phyloP scores from a whole-genome alignment of 371 early-diverging fungal species.

The Basidiobolus meristosporus region DNA sequence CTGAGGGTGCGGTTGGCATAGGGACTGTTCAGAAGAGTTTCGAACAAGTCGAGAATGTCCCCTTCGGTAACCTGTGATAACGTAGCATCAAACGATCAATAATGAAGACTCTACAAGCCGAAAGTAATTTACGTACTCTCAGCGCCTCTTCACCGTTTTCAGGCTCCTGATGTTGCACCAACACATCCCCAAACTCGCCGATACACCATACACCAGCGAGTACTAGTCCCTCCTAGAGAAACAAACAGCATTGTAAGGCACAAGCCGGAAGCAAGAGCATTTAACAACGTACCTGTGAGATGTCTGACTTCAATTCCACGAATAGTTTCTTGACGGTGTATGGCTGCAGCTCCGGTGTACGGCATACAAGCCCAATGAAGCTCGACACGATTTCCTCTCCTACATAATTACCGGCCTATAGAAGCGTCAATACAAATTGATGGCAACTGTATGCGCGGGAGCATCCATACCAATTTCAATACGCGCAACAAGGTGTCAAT shows the following conservation, averaged over 20 bases:
- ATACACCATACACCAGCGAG: conserved; percentile 83
- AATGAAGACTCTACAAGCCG: no score
- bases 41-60: conserved; percentile 52
- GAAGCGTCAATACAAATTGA: background rate
- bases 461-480: conserved; percentile 24
- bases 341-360: conserved; percentile 56
- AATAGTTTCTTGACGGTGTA: conserved; percentile 78
- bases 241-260: background rate
- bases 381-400: conserved; percentile 47
- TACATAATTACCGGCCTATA: conserved; percentile 42
- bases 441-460: conserved; percentile 5
- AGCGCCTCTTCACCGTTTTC: conserved; percentile 57
- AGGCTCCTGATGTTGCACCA: conserved; percentile 35
- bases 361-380: conserved; percentile 50
- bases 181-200: conserved; percentile 89
- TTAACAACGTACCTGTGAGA: conserved; percentile 32
- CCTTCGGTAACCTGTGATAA: conserved; percentile 33
- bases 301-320: conserved; percentile 55
- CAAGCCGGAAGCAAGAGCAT: background rate
- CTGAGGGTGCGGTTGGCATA: conserved; percentile 56
- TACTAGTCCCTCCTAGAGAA: conserved; percentile 62
- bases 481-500: conserved; percentile 86
- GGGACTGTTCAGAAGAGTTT: conserved; percentile 52
- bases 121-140: conserved; percentile 18
- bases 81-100: background rate